Evolutionary conservation across 225 moss, liverwort and hornwort species (phyloP).

Genomic region (Climacium dendroides): DNA sequence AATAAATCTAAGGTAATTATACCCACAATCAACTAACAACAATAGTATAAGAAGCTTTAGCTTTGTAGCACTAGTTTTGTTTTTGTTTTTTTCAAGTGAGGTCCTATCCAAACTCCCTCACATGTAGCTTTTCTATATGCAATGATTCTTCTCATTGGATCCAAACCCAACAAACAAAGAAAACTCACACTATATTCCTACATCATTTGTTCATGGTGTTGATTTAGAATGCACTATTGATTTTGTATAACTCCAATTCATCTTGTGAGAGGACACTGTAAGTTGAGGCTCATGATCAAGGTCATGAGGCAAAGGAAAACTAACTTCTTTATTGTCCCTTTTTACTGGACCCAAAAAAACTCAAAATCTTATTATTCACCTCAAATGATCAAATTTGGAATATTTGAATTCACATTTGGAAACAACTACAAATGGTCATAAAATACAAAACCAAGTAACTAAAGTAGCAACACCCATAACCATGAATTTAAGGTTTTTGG

Average conservation of each 20-base stretch:
- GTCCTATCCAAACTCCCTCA: background rate
- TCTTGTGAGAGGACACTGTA: accelerated
- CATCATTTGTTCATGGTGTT: background rate
- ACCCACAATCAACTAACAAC: background rate
- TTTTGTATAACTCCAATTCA: background rate
- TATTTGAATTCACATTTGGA: background rate
- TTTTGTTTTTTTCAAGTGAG: background rate
- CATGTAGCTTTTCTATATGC: background rate
- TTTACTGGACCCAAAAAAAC: background rate
- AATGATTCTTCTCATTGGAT: accelerated
- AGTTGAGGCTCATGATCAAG: accelerated
- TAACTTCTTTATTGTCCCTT: background rate
- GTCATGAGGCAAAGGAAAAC: background rate
- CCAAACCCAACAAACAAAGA: background rate
- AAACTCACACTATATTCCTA: background rate
- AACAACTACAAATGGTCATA: too few relatives aligned
- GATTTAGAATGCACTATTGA: background rate
- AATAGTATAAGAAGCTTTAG: background rate
- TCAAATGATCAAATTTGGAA: background rate
- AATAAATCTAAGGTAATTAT: accelerated
- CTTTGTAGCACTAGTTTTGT: too few relatives aligned
- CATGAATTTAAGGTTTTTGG: too few relatives aligned
- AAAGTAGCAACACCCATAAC: too few relatives aligned
- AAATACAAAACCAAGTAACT: background rate
- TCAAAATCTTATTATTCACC: background rate